Evolutionary conservation across 495 filamentous ascomycete genomes (phyloP).

Genomic region (Daldinia vernicosa): DNA sequence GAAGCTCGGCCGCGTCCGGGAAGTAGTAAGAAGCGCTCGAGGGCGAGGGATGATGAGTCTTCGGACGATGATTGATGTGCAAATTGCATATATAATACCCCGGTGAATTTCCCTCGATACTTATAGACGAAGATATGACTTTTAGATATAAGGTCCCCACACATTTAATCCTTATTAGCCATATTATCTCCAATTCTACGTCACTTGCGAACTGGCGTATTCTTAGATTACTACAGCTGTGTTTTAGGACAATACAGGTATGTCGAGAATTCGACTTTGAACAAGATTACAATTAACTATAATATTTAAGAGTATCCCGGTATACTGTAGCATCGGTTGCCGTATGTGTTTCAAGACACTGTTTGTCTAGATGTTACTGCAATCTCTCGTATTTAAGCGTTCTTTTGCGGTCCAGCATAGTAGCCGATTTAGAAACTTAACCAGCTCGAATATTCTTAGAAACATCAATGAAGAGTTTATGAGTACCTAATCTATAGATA

Average conservation of each 20-base stretch:
- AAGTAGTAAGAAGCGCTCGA: conserved; percentile 56
- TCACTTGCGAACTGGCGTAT: neutral
- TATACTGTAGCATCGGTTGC: neutral
- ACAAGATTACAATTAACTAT: neutral
- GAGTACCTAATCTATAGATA: neutral
- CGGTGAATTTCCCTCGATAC: neutral
- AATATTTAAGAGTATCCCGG: neutral
- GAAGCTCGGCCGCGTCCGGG: conserved; percentile 36
- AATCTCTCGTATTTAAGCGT: neutral
- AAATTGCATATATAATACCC: conserved; percentile 4
- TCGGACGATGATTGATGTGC: conserved; percentile 43
- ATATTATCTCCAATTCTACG: neutral
- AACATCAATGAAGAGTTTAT: neutral
- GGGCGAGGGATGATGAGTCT: conserved; percentile 53
- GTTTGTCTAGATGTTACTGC: neutral
- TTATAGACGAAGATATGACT: neutral
- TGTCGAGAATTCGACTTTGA: neutral
- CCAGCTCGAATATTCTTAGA: neutral
- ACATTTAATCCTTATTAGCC: neutral
- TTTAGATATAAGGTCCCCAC: neutral
- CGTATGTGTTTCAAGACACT: neutral
- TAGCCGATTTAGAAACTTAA: neutral
- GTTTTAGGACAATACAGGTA: neutral
- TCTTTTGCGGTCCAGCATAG: neutral
- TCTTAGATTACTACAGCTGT: neutral